Evolutionary conservation across 2,329 filamentous ascomycete genomes (phyloP).

Genomic region (Anthostomella pinea): DNA sequence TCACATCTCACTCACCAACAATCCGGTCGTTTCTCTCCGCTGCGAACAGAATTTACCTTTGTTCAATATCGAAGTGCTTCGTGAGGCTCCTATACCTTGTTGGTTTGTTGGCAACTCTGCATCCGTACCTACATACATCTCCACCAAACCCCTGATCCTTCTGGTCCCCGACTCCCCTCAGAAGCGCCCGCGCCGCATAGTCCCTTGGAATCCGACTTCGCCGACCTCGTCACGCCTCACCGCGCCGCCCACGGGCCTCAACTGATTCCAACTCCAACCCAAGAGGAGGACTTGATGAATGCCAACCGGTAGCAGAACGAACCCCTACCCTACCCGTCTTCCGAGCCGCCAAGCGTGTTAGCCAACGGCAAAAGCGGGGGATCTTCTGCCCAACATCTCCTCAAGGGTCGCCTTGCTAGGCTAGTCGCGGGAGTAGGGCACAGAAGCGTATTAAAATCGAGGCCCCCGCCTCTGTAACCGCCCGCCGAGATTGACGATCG

Average conservation of each 20-base stretch:
- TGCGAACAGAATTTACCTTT: too few species aligned
- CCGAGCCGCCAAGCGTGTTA: conserved; percentile 2
- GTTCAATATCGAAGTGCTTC: too few species aligned
- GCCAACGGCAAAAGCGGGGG: conserved; percentile 3
- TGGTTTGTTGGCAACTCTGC: conserved; percentile 16
- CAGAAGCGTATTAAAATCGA: conserved; percentile 1
- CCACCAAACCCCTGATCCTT: conserved; percentile 22
- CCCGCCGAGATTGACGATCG: conserved; percentile 5
- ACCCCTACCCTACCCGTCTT: too few species aligned
- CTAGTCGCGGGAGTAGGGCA: neutral
- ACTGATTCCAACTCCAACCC: conserved; percentile 7
- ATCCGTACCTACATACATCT: conserved; percentile 30
- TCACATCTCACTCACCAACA: too few species aligned
- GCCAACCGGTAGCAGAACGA: conserved; percentile 1
- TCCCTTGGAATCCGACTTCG: conserved; percentile 9
- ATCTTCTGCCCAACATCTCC: neutral
- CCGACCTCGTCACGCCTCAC: too few species aligned
- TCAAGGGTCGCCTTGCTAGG: conserved; percentile 2
- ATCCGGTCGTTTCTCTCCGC: too few species aligned
- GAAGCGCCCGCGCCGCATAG: conserved; percentile 17
- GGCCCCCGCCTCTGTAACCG: neutral
- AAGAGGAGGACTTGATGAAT: conserved; percentile 6
- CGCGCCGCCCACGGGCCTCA: too few species aligned
- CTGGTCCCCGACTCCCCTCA: conserved; percentile 15
- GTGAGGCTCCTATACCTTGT: too few species aligned